These are phyloP conservation scores for Nakazawaea molendinolei DNA, from an alignment of 805 yeast species.

Conservation along the genomic window DNA sequence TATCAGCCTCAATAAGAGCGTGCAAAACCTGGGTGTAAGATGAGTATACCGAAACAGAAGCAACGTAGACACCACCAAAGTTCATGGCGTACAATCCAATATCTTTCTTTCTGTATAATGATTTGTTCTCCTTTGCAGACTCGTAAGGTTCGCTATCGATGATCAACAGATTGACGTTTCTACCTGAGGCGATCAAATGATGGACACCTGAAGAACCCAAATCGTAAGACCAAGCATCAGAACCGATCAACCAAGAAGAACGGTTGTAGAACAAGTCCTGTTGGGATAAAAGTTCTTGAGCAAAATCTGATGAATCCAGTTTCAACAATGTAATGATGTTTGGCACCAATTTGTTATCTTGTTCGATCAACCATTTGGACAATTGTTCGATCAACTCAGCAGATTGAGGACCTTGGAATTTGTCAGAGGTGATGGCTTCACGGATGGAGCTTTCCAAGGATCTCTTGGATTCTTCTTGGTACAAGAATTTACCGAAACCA, in stretches of 20 bases:
- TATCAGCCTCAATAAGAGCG: slow-evolving; percentile 85
- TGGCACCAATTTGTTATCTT: slow-evolving; percentile 26
- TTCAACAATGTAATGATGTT: slow-evolving; percentile 30
- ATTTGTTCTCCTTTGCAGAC: slow-evolving; percentile 29
- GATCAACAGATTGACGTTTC: slow-evolving; percentile 76
- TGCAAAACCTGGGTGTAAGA: slow-evolving; percentile 91
- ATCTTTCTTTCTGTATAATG: slow-evolving; percentile 72
- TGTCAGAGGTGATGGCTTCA: slow-evolving; percentile 35
- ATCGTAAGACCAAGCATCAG: slow-evolving; percentile 94
- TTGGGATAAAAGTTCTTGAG: slow-evolving; percentile 39
- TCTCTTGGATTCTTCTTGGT: slow-evolving; percentile 43
- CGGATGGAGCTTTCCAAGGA: slow-evolving; percentile 39
- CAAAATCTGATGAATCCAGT: slow-evolving; percentile 33
- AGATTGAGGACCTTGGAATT: slow-evolving; percentile 36
- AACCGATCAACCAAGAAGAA: slow-evolving; percentile 81
- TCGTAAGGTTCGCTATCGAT: slow-evolving; percentile 78
- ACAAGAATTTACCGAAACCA: slow-evolving; percentile 75
- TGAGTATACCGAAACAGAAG: slow-evolving; percentile 88
- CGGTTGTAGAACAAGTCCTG: slow-evolving; percentile 39
- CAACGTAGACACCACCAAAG: slow-evolving; percentile 83
- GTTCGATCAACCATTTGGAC: slow-evolving; percentile 64
- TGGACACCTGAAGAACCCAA: slow-evolving; percentile 90
- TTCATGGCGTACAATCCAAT: slow-evolving; percentile 94
- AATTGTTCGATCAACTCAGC: slow-evolving; percentile 46
- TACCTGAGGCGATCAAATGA: slow-evolving; percentile 65